phyloP scores from a whole-genome alignment of 2,329 filamentous ascomycete species.

The Stenocarpella maydis region DNA sequence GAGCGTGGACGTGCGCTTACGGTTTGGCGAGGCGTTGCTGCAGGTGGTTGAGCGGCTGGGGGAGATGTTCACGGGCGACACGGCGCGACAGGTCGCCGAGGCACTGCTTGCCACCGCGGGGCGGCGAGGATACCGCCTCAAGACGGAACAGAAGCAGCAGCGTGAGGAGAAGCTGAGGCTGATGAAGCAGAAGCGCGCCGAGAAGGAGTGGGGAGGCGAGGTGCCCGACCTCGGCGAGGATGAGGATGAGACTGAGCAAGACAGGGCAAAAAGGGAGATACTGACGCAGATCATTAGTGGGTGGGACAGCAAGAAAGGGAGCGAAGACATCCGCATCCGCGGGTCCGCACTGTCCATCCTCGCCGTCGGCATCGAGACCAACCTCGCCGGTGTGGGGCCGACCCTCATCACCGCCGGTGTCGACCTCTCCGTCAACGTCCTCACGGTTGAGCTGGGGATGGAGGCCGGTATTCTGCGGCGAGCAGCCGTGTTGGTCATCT shows the following conservation, averaged over 20 bases:
- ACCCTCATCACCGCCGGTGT: slow-evolving; percentile 62
- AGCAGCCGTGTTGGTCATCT: slow-evolving; percentile 69
- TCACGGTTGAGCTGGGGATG: slow-evolving; percentile 67
- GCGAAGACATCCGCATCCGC: slow-evolving; percentile 75
- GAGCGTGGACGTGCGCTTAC: slow-evolving; percentile 69
- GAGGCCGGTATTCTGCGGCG: slow-evolving; percentile 72
- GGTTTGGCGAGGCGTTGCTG: slow-evolving; percentile 73
- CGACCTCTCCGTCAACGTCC: slow-evolving; percentile 68
- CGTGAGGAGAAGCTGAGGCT: slow-evolving; percentile 58
- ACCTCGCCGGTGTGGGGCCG: slow-evolving; percentile 63
- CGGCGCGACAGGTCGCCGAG: slow-evolving; percentile 61
- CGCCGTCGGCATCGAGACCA: slow-evolving; percentile 66
- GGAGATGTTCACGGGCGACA: slow-evolving; percentile 61
- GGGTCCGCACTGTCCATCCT: slow-evolving; percentile 75
- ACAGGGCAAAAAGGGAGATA: slow-evolving; percentile 57
- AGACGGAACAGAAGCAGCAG: slow-evolving; percentile 64
- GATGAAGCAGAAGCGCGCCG: slow-evolving; percentile 58
- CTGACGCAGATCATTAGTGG: slow-evolving; percentile 68
- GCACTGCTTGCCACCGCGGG: slow-evolving; percentile 71
- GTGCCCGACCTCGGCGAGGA: slow-evolving; percentile 59
- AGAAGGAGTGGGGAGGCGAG: slow-evolving; percentile 63
- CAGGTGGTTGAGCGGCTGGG: slow-evolving; percentile 70
- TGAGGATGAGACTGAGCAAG: slow-evolving; percentile 51
- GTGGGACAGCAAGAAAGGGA: slow-evolving; percentile 72
- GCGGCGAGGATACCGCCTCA: slow-evolving; percentile 67